Base-by-base conservation (phyloP, 208 protist species). In the Crithidia expoeki region DNA sequence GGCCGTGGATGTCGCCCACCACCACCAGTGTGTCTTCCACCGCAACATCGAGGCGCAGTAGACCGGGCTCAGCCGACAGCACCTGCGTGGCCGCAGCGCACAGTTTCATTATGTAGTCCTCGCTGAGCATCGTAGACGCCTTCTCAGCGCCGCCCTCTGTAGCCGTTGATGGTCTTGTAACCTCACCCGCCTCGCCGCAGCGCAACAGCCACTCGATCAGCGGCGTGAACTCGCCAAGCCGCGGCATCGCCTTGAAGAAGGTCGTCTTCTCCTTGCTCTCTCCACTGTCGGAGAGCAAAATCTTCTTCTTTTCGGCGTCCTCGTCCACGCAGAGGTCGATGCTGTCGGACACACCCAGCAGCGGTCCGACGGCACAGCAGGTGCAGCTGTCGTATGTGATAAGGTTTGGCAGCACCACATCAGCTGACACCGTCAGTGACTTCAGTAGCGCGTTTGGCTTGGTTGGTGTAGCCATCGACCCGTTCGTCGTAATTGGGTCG, bases 1-100 rank as follows among this genome's bases (percentile, higher is more conserved):
- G 81, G 28, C 91, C 91, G 68, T 94, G 88, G 52, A 94, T 85
- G 62, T 96, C 88, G 30, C 90, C 90, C 28, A 92, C 88, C 19
- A 96, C 87, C 55, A 95, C 74, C 17, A 92, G 72, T 25, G 69
- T 80, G 57, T 92, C 86, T 33, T 72, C 51, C 57, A 44, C 38
- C 4, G 21, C 19, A 21, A 89, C 73, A 5, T 76, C 33, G 11
- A 92, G 44, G 16, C 82, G 50, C 52, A 89, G 62, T 52, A 92
- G 55, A 6, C 62, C 27, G 14, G 72, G 69, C 74, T 89, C 83
- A 21, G 36, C 40, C 51, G 38, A 68, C 27, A 89, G 70, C 38
- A 87, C 74, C 40, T 57, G 23, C 47, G 70, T 78, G 1, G 70
- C 82, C 6, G 74, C 81, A 32, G 81, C 59, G 62, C 81, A 87